Evolutionary conservation across 2,329 filamentous ascomycete genomes (phyloP).

Genomic region (Pleurostoma richardsiae): DNA sequence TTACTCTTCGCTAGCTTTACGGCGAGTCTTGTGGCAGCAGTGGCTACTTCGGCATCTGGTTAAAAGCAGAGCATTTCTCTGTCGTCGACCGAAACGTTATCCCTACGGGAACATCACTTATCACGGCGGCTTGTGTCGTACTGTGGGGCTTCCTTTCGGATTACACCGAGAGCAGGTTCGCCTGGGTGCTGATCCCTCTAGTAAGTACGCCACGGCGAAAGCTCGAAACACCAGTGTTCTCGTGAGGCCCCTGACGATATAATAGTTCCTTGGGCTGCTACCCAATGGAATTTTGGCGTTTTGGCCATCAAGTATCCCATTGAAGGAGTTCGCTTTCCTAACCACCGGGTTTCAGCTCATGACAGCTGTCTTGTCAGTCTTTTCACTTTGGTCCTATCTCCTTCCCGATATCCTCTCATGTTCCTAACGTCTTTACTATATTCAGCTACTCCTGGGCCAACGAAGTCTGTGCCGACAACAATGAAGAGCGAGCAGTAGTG

Average conservation of each 20-base stretch:
- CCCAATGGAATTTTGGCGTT: constrained; percentile 24
- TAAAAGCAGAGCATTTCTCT: constrained; percentile 16
- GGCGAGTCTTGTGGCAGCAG: constrained; percentile 19
- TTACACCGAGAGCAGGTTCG: constrained; percentile 13
- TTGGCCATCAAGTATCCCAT: constrained; percentile 14
- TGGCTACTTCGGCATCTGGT: constrained; percentile 18
- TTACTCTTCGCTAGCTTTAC: constrained; percentile 11
- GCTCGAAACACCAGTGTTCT: too few species aligned
- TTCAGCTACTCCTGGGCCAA: constrained; percentile 24
- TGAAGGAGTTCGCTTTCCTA: constrained; percentile 23
- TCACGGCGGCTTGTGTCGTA: constrained; percentile 10
- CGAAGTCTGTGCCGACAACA: constrained; percentile 22
- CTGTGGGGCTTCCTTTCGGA: constrained; percentile 16
- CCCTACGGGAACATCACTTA: constrained; percentile 15
- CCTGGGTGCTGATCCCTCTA: constrained; percentile 13
- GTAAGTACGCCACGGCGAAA: constrained; percentile 1
- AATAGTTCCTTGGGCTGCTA: constrained; percentile 17
- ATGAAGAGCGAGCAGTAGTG: constrained; percentile 23
- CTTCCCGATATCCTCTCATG: too few species aligned
- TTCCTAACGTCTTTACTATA: too few species aligned
- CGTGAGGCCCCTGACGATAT: too few species aligned
- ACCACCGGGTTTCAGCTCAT: constrained; percentile 21
- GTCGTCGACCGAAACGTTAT: constrained; percentile 16
- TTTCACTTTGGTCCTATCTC: background rate
- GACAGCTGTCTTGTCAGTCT: constrained; percentile 25